Conservation (phyloP, 148 eudicot species). For the Amaranthus palmeri region DNA sequence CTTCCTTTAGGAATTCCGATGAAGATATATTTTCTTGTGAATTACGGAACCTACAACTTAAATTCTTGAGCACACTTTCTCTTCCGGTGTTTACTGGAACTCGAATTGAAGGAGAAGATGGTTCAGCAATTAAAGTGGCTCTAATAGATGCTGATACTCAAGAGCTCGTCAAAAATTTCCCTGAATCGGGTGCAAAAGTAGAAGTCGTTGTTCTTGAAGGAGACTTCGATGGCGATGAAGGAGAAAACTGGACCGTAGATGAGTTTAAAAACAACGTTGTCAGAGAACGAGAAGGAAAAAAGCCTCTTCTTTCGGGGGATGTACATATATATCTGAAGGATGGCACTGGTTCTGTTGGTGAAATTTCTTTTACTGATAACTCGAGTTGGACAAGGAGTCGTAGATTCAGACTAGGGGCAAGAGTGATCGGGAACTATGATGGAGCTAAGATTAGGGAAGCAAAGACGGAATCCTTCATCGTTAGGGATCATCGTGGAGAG, state of each 20-base stretch:
- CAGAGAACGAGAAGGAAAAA: slow-evolving; percentile 76
- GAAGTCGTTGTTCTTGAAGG: slow-evolving; percentile 81
- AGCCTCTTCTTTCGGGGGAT: slow-evolving; percentile 64
- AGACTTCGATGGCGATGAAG: slow-evolving; percentile 65
- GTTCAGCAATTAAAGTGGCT: slow-evolving; percentile 55
- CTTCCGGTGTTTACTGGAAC: slow-evolving; percentile 97
- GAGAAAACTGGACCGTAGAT: slow-evolving; percentile 63
- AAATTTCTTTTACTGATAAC: slow-evolving; percentile 63
- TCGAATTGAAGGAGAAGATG: slow-evolving; percentile 84
- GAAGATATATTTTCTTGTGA: slow-evolving; percentile 45
- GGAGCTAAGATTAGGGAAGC: slow-evolving; percentile 66
- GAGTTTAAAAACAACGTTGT: slow-evolving; percentile 68
- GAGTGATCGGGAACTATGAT: slow-evolving; percentile 49
- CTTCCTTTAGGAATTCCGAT: slow-evolving; percentile 46
- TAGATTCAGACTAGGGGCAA: slow-evolving; percentile 70
- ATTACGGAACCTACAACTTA: slow-evolving; percentile 61
- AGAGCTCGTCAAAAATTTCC: slow-evolving; percentile 43
- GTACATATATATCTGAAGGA: slow-evolving; percentile 44
- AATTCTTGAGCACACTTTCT: slow-evolving; percentile 50
- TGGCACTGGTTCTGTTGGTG: slow-evolving; percentile 56
- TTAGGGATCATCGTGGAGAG: slow-evolving; percentile 85
- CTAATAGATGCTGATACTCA: slow-evolving; percentile 49
- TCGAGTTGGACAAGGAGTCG: slow-evolving; percentile 87
- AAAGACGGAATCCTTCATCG: slow-evolving; percentile 65
- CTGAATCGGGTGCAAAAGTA: slow-evolving; percentile 61